Base-by-base conservation (phyloP, 2,329 filamentous ascomycete genomes). In the Exophiala sp. region DNA sequence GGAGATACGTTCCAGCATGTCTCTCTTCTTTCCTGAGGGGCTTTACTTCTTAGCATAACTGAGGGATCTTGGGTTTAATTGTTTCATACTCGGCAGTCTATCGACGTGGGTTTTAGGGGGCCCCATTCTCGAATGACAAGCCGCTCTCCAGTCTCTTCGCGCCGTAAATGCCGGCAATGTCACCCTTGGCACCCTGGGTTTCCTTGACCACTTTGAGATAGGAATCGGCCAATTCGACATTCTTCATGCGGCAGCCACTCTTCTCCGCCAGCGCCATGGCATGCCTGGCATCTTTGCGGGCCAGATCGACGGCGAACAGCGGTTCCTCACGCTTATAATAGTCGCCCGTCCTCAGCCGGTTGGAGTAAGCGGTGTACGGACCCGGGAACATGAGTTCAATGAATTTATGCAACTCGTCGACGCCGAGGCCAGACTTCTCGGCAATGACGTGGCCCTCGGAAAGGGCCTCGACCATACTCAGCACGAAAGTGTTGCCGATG, bases 141-240 rank as follows among this genome's bases (percentile, higher is more conserved):
- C 88, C 88, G 22, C 78, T 79, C 64, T 88, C 83, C 69, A 83
- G 73, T 61, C 89, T 79, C 47, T 86, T 82, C 2, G 83, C 84
- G 0, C 89, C 89, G 69, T 95, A 95, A 30, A 95, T 84, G 9
- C 79, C 83, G 2, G 86, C 83, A 65, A 95, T 80, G 67, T 95
- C 90, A 0, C 88, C 88, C 46, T 57, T 61, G 10, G 50, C 48
- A 10, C 55, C 55, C 22, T 52, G 43, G 4, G 45, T 75, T 50
- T 83, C 79, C 66, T 87, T 83, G 1, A 95, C 82, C 49, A 73
- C 70, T 47, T 75, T 74, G 60, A 95, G 67, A 65, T 93, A 85
- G 22, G 69, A 73, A 67, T 90, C 83, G 1, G 76, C 83, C 2
- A 83, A 73, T 66, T 86, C 81, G 1, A 85, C 70, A 56, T 80